Evolutionary conservation across 2,329 filamentous ascomycete species (phyloP).

Genomic region (Colletotrichum navitas): DNA sequence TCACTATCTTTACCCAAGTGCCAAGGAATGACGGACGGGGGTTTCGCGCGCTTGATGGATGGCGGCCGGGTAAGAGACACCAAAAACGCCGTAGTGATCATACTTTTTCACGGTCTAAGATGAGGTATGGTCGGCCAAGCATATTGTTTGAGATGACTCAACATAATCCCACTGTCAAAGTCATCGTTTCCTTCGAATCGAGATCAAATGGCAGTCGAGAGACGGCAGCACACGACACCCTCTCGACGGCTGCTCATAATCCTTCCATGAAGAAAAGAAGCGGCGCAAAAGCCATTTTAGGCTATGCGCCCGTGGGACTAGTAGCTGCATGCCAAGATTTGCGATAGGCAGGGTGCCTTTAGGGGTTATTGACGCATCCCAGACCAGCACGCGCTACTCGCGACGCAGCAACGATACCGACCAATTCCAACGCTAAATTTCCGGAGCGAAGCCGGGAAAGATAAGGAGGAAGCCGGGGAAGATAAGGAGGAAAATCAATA

Average conservation of each 20-base stretch:
- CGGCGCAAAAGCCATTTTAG: slow-evolving; percentile 13
- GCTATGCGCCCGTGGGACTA: slow-evolving; percentile 15
- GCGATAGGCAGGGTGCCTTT: slow-evolving; percentile 5
- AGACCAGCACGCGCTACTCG: background rate
- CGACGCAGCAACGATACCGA: background rate
- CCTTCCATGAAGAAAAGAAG: slow-evolving; percentile 1
- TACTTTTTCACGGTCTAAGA: background rate
- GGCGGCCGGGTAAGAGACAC: background rate
- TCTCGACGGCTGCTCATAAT: background rate
- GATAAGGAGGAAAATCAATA: background rate
- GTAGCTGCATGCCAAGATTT: slow-evolving; percentile 27
- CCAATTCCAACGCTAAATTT: background rate
- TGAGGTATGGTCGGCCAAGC: background rate
- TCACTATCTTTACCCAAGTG: background rate
- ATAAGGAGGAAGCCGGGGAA: background rate
- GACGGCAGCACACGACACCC: background rate
- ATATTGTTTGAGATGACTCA: background rate
- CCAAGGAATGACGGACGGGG: background rate
- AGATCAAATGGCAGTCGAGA: background rate
- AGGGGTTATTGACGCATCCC: background rate
- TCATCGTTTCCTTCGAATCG: background rate
- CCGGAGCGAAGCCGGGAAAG: background rate
- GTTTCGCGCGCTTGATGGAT: background rate
- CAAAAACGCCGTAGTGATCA: background rate
- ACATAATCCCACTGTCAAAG: background rate